phyloP scores from a whole-genome alignment of 805 yeast genomes.

The Metschnikowia drakensbergensis region DNA sequence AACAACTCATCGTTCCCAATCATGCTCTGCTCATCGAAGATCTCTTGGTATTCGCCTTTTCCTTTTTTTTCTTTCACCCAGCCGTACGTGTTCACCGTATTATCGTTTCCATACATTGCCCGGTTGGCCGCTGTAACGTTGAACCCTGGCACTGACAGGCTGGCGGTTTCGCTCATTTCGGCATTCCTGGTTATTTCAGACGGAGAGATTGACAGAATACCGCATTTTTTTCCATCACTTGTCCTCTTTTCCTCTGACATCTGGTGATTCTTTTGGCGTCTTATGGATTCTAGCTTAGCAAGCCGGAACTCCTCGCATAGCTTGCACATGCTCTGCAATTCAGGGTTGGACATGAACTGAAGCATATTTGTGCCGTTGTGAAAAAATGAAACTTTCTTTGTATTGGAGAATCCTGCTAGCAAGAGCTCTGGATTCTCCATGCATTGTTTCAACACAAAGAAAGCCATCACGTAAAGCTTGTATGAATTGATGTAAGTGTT shows the following conservation, averaged over 20 bases:
- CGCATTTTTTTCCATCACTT: not conserved
- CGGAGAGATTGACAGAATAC: not conserved
- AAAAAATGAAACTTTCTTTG: conserved; percentile 23
- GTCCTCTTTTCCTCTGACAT: conserved; percentile 10
- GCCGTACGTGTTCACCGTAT: conserved; percentile 18
- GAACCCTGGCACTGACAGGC: conserved; percentile 2
- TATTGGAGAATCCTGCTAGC: conserved; percentile 27
- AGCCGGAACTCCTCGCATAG: conserved; percentile 38
- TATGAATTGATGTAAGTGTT: conserved; percentile 38
- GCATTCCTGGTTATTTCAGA: not conserved
- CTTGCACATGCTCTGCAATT: conserved; percentile 32
- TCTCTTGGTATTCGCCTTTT: conserved; percentile 12
- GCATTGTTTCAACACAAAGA: conserved; percentile 39
- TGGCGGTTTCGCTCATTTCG: not conserved
- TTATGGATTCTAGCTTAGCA: conserved; percentile 27
- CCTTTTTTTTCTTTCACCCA: conserved; percentile 15
- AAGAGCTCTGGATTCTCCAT: conserved; percentile 37
- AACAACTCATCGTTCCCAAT: conserved; percentile 32
- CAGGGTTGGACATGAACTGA: conserved; percentile 34
- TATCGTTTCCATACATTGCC: conserved; percentile 18
- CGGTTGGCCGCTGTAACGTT: conserved; percentile 15
- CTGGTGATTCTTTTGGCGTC: conserved; percentile 18
- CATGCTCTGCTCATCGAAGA: conserved; percentile 18
- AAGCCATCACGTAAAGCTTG: conserved; percentile 38
- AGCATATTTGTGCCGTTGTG: conserved; percentile 39